Conservation (phyloP, 2,329 filamentous ascomycete genomes). For the Sarocladiaceae sp. region DNA sequence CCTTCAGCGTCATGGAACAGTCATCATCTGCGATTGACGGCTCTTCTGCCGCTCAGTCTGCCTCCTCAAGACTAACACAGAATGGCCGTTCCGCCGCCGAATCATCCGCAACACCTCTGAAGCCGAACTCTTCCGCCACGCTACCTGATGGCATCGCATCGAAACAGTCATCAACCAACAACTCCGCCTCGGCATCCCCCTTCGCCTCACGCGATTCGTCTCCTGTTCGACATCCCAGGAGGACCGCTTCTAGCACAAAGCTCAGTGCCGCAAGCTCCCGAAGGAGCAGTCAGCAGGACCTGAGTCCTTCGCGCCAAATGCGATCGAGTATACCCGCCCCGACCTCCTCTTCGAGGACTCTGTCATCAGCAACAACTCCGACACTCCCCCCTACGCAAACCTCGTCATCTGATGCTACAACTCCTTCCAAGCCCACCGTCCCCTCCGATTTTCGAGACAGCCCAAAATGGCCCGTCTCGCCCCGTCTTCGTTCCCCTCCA, state of each 20-base stretch:
- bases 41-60: conserved; percentile 17
- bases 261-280: conserved; percentile 46
- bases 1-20: conserved; percentile 26
- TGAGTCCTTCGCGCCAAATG: conserved; percentile 52
- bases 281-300: conserved; percentile 59
- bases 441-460: conserved; percentile 47
- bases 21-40: conserved; percentile 22
- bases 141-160: conserved; percentile 18
- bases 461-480: conserved; percentile 71
- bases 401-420: conserved; percentile 51
- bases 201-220: conserved; percentile 40
- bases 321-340: conserved; percentile 51
- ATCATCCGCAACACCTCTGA: conserved; percentile 2
- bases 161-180: conserved; percentile 30
- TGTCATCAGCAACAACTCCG: conserved; percentile 63
- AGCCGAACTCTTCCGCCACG: conserved; percentile 2
- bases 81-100: conserved; percentile 13
- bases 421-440: conserved; percentile 54
- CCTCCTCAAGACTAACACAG: conserved; percentile 13
- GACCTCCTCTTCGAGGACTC: conserved; percentile 56
- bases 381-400: conserved; percentile 60
- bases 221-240: conserved; percentile 33
- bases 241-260: conserved; percentile 28
- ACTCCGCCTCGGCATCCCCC: conserved; percentile 30
- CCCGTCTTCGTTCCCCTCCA: conserved; percentile 70